Percentiles rank a stretch among this genome's conserved stretches.
These are phyloP conservation scores for Syzygium malaccense DNA, from an alignment of 441 rosid species.

Conservation along the genomic window DNA sequence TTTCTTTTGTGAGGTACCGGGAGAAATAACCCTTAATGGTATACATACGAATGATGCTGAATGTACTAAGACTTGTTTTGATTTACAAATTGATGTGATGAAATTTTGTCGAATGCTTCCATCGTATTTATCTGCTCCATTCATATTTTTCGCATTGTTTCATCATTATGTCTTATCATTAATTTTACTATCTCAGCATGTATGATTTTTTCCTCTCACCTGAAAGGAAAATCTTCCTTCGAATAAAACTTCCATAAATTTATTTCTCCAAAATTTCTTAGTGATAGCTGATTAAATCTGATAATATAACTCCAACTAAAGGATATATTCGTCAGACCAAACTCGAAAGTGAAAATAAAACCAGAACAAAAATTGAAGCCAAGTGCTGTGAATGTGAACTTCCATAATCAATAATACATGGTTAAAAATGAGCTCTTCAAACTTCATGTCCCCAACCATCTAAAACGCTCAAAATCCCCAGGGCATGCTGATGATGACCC, in stretches of 20 bases:
- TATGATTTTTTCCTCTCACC: neutral
- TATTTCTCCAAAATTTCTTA: neutral
- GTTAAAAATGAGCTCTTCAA: neutral
- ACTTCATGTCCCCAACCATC: neutral
- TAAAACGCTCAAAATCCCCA: conserved; percentile 4
- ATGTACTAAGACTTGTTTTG: neutral
- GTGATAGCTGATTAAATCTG: neutral
- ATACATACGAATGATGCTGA: neutral
- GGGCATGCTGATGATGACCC: conserved; percentile 61
- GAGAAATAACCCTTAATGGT: neutral
- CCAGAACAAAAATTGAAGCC: neutral
- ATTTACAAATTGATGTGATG: neutral
- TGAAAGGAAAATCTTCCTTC: neutral
- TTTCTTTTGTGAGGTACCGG: neutral
- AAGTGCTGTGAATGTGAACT: neutral
- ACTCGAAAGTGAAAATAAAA: neutral
- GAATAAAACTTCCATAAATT: neutral
- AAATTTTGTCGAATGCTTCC: neutral
- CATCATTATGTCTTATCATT: too few species aligned
- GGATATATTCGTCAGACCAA: neutral
- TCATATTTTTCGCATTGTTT: neutral
- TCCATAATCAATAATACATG: neutral
- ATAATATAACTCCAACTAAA: neutral
- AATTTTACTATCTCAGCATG: too few species aligned
- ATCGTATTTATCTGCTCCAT: neutral